Base-by-base conservation (phyloP, 2,329 filamentous ascomycete genomes). In the Pseudodiploospora longispora region DNA sequence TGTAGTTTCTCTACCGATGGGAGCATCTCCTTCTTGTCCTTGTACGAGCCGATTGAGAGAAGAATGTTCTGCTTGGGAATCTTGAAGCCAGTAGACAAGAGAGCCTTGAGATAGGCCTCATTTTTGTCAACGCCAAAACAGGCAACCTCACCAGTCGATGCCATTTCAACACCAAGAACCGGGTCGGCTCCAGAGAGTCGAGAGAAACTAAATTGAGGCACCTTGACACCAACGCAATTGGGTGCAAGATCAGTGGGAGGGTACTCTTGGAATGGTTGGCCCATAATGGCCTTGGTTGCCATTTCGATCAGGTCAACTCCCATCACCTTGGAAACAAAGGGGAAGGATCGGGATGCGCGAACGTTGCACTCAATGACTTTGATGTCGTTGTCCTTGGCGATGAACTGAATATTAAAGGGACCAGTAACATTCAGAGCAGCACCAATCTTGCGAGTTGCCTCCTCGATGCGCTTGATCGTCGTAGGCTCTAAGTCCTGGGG, bases 301-400 rank as follows among this genome's bases (percentile, higher is more conserved):
- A 98, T 89, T 72, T 96, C 91, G 53, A 98, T 96, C 50, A 98
- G 75, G 61, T 98, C 91, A 42, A 96, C 87, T 41, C 90, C 90
- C 87, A 95, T 97, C 54, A 95, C 88, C 74, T 98, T 98, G 52
- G 90, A 96, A 10, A 97, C 90, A 61, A 98, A 98, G 49, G 93
- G 93, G 76, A 96, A 96, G 1, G 91, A 97, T 52, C 93, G 80
- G 38, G 93, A 96, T 10, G 93, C 93, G 51, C 93, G 84, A 48
- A 97, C 93, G 59, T 98, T 98, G 69, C 93, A 97, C 70, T 98
- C 93, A 52, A 98, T 98, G 53, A 98, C 93, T 75, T 97, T 97
- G 74, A 98, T 97, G 54, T 97, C 91, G 63, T 97, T 97, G 65
- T 97, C 90, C 72, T 97, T 97, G 58, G 93, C 93, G 58, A 98